phyloP scores from a whole-genome alignment of 2,329 filamentous ascomycete genomes.

The Sordariomycetes sp. region DNA sequence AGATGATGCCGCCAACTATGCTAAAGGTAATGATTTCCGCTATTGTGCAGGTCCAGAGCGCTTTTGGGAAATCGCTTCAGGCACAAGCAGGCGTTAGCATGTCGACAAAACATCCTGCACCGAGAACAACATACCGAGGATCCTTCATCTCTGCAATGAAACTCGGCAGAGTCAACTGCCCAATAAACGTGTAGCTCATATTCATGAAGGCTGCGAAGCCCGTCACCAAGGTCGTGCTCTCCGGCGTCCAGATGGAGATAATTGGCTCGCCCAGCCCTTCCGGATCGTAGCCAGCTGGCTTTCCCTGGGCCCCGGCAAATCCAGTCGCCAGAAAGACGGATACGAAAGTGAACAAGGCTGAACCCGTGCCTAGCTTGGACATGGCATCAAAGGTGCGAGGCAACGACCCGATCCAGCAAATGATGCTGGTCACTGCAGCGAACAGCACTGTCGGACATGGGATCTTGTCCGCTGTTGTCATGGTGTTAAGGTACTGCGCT shows the following conservation, averaged over 20 bases:
- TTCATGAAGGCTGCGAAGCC: conserved; percentile 88
- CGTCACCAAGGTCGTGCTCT: conserved; percentile 68
- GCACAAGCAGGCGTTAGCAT: not conserved
- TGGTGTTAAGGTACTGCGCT: conserved; percentile 83
- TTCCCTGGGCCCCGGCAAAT: conserved; percentile 67
- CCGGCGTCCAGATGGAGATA: conserved; percentile 58
- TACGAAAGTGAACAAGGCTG: conserved; percentile 82
- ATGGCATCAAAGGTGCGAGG: conserved; percentile 79
- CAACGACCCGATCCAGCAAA: conserved; percentile 72
- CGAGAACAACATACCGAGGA: conserved; percentile 27
- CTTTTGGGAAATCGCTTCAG: conserved; percentile 79
- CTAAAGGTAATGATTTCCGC: conserved; percentile 81
- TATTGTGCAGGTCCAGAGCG: conserved; percentile 83
- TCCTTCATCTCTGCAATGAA: conserved; percentile 93
- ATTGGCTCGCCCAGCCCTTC: conserved; percentile 48
- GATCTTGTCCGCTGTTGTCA: conserved; percentile 58
- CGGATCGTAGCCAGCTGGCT: conserved; percentile 59
- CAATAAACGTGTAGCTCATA: conserved; percentile 94
- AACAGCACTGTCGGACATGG: conserved; percentile 71
- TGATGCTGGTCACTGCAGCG: conserved; percentile 60
- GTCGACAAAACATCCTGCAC: conserved; percentile 1
- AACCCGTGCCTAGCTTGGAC: conserved; percentile 68
- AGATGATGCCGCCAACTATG: conserved; percentile 71
- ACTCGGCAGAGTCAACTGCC: conserved; percentile 85
- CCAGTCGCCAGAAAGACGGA: conserved; percentile 78